Percentiles rank a stretch among this genome's conserved stretches.
Conservation (phyloP, 148 eudicot genomes). For the Persicaria maculosa region DNA sequence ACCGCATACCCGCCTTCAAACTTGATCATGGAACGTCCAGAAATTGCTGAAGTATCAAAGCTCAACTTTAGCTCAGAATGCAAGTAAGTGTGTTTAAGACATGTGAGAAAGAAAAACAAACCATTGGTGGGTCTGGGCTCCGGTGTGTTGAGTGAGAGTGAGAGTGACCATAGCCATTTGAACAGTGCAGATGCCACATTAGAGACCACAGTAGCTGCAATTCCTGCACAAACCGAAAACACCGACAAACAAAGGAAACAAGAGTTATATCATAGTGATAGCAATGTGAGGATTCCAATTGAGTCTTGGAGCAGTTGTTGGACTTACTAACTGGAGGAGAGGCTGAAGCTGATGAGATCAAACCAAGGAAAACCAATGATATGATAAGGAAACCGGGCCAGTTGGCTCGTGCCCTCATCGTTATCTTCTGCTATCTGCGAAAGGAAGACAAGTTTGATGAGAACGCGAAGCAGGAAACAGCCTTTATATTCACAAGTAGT, state of each 20-base stretch:
- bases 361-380: slow-evolving; percentile 32
- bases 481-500: background rate
- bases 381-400: background rate
- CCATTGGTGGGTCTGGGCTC: slow-evolving; percentile 41
- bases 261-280: background rate
- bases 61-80: background rate
- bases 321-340: slow-evolving; percentile 78
- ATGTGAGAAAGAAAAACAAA: slow-evolving; percentile 16
- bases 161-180: slow-evolving; percentile 72
- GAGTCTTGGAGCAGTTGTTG: background rate
- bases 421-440: background rate
- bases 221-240: slow-evolving; percentile 38
- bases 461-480: background rate
- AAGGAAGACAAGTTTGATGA: background rate
- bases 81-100: background rate
- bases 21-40: slow-evolving; percentile 85
- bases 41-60: slow-evolving; percentile 39
- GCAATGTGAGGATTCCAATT: slow-evolving; percentile 5
- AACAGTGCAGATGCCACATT: slow-evolving; percentile 51
- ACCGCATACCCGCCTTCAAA: slow-evolving; percentile 87
- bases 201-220: slow-evolving; percentile 68
- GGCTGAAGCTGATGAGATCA: slow-evolving; percentile 52
- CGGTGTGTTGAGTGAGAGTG: slow-evolving; percentile 28
- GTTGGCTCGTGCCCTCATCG: background rate
- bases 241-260: background rate